Evolutionary conservation across 192 early-diverging fungal species (phyloP).

Genomic region (Coemansia aciculifera): DNA sequence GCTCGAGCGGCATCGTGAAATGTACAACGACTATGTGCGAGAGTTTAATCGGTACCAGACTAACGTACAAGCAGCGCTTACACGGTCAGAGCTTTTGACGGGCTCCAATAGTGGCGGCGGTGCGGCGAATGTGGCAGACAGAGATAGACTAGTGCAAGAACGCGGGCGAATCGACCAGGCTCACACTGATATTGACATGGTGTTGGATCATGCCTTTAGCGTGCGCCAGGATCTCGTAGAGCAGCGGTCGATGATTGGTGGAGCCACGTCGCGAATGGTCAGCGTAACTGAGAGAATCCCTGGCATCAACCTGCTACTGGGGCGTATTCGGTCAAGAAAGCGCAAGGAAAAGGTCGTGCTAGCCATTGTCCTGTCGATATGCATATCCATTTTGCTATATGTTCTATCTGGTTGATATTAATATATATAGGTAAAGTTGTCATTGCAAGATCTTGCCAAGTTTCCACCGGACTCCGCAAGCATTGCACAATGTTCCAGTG

Average conservation of each 20-base stretch:
- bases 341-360: conserved; percentile 54
- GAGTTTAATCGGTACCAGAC: conserved; percentile 51
- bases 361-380: conserved; percentile 39
- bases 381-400: conserved; percentile 42
- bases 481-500: conserved; percentile 73
- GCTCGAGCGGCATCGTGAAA: conserved; percentile 44
- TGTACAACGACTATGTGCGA: conserved; percentile 43
- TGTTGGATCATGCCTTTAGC: conserved; percentile 51
- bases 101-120: conserved; percentile 1
- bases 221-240: conserved; percentile 46
- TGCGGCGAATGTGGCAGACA: conserved; percentile 19
- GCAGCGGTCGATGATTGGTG: conserved; percentile 35
- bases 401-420: conserved; percentile 21
- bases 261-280: conserved; percentile 32
- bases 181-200: conserved; percentile 53
- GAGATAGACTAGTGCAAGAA: conserved; percentile 43
- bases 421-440: not conserved
- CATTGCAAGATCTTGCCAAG: conserved; percentile 68
- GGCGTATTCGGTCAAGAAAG: conserved; percentile 49
- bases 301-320: conserved; percentile 51
- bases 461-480: conserved; percentile 83
- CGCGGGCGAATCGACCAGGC: conserved; percentile 45
- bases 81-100: conserved; percentile 31
- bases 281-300: conserved; percentile 48
- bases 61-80: conserved; percentile 39